Base-by-base conservation (phyloP, 106 monocot species). In the Allium fistulosum region DNA sequence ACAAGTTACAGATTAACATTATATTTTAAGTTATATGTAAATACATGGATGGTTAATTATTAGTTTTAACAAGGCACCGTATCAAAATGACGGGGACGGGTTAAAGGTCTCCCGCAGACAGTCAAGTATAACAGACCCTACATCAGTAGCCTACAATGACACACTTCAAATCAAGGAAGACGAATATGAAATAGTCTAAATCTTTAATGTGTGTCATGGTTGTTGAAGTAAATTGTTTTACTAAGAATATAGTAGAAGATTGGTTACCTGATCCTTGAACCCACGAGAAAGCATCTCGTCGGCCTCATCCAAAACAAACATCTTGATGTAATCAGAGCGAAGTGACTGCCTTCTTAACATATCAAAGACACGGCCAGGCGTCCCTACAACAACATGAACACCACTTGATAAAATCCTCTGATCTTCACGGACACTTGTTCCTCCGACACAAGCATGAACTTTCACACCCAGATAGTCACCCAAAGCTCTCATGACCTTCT, bases 311-410 rank as follows among this genome's bases (percentile, higher is more conserved):
- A 83, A 68, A 13, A 77, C 82, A 66, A 82, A 76, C 72, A 77
- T 76, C 62, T 49, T 73, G 62, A 82, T 77, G 52, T 69, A 26
- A 28, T 77, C 77, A 12, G 77, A 71, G 17, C 73, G 69, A 12
- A 82, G 82, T 53, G 82, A 63, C 52, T 78, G 66, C 70, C 78
- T 71, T n/a, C 71, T 63, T 46, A 78, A 46, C 74, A 78, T 74
- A 49, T 82, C 78, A 67, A 70, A 78, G 18, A 82, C 82, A 48
- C 79, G 78, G 49, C 83, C 83, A 1, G 83, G 83, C 46, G 83
- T 83, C 14, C 83, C 83, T 14, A 83, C 83, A 49, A 83, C 83
- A 48, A 79, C 83, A 76, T 83, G 83, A 48, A 83, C 83, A 11
- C 83, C 83, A 65, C 56, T 53, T 4, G 70, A 71, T 58, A 83